Base-by-base conservation (phyloP, 768 basidiomycete species). In the Gloeopeniophorella convolvens region DNA sequence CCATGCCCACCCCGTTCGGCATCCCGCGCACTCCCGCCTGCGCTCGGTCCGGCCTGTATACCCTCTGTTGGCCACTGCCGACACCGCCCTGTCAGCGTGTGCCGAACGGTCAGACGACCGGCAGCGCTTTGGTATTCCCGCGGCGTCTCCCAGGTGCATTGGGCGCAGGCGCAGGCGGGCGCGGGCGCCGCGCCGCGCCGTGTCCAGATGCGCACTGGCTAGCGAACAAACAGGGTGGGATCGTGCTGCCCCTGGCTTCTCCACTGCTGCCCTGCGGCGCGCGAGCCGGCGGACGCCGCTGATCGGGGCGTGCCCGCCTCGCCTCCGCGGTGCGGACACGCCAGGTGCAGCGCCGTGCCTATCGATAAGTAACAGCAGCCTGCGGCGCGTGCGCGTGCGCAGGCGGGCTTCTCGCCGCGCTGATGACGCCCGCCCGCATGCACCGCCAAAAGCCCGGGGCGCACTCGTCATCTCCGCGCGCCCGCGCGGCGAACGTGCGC, bases 381-480 rank as follows among this genome's bases (percentile, higher is more conserved):
- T 53, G 45, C 41, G 18, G 51, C 44, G 52, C 52, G 46, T 53
- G n/a, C 46, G 34, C 45, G 40, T 46, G 46, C 46, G 42, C 43
- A 36, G 46, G 46, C 26, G 30, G 46, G 12, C 35, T 54, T 54
- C 47, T 47, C 52, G 52, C 52, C 52, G 20, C 52, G 41, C 21
- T 48, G 46, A 39, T 53, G 46, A 43, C 18, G 46, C 42, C 51
- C 42, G n/a, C n/a, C n/a, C n/a, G n/a, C n/a, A n/a, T n/a, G n/a
- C n/a, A n/a, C 28, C 23, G 52, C 52, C 52, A 54, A 39, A 33
- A 24, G 41, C 52, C 52, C 44, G 52, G 52, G n/a, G n/a, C n/a
- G n/a, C n/a, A n/a, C n/a, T n/a, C 52, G 52, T 54, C 52, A 54
- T 54, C 47, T 54, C 52, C 52, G 52, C 42, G 51, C 45, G 47